Base-by-base conservation (phyloP, 2,329 filamentous ascomycete species). In the Ophiostoma sp. region DNA sequence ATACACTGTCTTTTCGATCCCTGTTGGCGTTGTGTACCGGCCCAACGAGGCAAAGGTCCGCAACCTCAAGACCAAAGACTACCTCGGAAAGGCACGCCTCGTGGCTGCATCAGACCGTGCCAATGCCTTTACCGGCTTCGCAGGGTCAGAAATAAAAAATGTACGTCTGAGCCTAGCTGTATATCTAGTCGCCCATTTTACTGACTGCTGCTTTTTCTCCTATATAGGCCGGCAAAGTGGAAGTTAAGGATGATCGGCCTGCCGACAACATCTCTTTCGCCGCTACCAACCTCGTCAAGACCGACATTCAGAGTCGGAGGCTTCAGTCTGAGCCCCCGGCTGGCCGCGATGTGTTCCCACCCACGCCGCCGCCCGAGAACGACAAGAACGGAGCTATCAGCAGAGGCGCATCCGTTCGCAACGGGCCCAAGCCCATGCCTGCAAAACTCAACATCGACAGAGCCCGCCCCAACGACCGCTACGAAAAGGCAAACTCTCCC, bases 31-130 rank as follows among this genome's bases (percentile, higher is more conserved):
- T 41, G 87, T 99, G 20, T 99, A 98, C 80, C 86, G 95, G 71
- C 95, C 95, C 31, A 98, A 97, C 78, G 94, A 96, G 76, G 94
- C 95, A 73, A 99, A 99, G 80, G 95, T 99, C 74, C 96, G 96
- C 81, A 99, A 99, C 77, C 83, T 99, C 76, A 97, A 97, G 83
- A 92, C 93, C 31, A 98, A 98, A 79, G 94, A 99, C 78, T 99
- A 99, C 76, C 88, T 99, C 3, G 95, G 95, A 72, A 97, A 97
- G 80, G 93, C 95, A n/a, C 88, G 93, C 72, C 84, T 99, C 44
- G 92, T 99, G 10, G 95, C 95, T 33, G 91, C 94, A 35, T 92
- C 92, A 1, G 93, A 96, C 76, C 86, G 90, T 70, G 82, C 86
- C 73, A 94, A 94, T 79, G 90, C 89, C 35, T 95, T 92, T 76